A percentile compares a stretch with the other conserved stretches of the same genome.
These are phyloP conservation scores for Coniophora puteana DNA, from an alignment of 1,284 basidiomycete genomes.

Conservation along the genomic window DNA sequence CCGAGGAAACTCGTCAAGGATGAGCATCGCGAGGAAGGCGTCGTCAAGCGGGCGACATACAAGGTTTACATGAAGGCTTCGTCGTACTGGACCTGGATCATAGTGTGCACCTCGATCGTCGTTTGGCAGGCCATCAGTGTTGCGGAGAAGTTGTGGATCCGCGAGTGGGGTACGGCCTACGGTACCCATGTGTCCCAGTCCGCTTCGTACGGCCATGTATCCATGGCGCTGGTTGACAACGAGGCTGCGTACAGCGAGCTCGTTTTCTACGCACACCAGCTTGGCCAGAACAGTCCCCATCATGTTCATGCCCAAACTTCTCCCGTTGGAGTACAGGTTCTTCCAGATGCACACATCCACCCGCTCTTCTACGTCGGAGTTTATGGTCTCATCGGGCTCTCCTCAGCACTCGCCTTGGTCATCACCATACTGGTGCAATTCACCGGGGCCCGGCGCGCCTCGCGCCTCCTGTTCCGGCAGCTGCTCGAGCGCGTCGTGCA, in stretches of 20 bases:
- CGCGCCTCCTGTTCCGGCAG: constrained; percentile 33
- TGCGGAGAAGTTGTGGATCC: constrained; percentile 72
- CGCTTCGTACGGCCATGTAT: constrained; percentile 18
- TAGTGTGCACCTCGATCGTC: not conserved
- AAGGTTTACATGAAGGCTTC: constrained; percentile 73
- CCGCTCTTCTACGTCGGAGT: constrained; percentile 43
- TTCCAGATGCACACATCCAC: constrained; percentile 35
- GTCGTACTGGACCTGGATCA: constrained; percentile 58
- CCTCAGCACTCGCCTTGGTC: constrained; percentile 30
- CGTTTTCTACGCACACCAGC: not conserved
- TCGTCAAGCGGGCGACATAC: constrained; percentile 79
- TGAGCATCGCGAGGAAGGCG: constrained; percentile 68
- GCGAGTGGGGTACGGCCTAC: constrained; percentile 69
- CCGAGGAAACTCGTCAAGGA: constrained; percentile 65
- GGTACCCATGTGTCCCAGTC: constrained; percentile 12
- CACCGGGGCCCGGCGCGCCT: constrained; percentile 39
- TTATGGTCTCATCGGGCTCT: constrained; percentile 36
- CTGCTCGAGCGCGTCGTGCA: constrained; percentile 37
- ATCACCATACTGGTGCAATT: constrained; percentile 33
- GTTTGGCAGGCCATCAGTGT: constrained; percentile 39
- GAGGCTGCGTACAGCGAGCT: constrained; percentile 11
- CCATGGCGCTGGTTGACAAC: constrained; percentile 27
- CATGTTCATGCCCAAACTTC: constrained; percentile 4
- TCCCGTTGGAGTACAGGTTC: constrained; percentile 11
- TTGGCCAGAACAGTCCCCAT: constrained; percentile 2